Evolutionary conservation across 129 eudicot genomes (phyloP), one percentile per base, ranked within the genome.

Genomic region (Flaveria robusta): DNA sequence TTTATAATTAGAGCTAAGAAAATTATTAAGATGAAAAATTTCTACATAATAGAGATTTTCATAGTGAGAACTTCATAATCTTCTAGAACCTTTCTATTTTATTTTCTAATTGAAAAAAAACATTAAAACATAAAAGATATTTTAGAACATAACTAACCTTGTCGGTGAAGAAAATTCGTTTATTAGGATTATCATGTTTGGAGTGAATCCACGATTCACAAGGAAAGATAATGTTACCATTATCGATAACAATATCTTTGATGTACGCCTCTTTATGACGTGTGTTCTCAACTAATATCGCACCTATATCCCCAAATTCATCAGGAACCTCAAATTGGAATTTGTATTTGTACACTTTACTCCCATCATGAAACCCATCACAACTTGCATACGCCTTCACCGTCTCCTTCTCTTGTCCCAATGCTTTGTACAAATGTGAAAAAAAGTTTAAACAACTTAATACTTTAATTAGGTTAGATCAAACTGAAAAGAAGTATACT

Each of bases 151-250:
- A 45, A 5, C 71, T 15, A 0, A 90, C 97, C 96, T 88, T 90
- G 46, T 81, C 64, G 1, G 78, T 45, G 68, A 90, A 91, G 66
- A 91, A 91, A 4, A 86, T 58, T 67, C 93, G 81, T 72, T 84
- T 84, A 0, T 76, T 66, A 0, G 86, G 71, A 52, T 84, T 63
- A 27, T 86, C 91, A 58, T 18, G 47, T 56, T 86, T 90, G 29
- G 97, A 74, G 29, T 80, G 88, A 58, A 88, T 37, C 89, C 93
- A 91, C 0, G 97, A 91, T 29, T 88, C 80, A 52, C 97, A 91
- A 22, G 78, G 67, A 39, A 88, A 54, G 1, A 43, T 75, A 10
- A 86, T 7, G 0, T 56, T 14, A 9, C 77, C 96, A 50, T 37
- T 81, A 65, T 45, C 83, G 27, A 91, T 56, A 43, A 80, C 75